Base-by-base conservation (phyloP, 768 basidiomycete genomes). In the Nidula microcarpa region DNA sequence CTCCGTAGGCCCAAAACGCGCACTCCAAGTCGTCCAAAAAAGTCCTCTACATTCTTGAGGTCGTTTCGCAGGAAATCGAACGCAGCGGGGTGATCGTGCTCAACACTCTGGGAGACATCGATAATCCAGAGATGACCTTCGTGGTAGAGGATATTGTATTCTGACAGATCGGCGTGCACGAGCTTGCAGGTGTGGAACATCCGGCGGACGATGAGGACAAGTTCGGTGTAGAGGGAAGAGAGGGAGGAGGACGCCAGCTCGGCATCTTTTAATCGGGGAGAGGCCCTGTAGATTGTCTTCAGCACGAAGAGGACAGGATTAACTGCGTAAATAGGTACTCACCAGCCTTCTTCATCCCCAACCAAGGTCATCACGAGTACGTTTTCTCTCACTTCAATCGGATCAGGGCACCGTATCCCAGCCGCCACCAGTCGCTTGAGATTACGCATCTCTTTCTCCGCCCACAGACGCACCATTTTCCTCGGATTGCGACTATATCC, bases 391-490 rank as follows among this genome's bases (percentile, higher is more conserved):
- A 97, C 94, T 65, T 98, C 97, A 14, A 95, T 61, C 2, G 94
- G 91, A 45, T 91, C 88, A 1, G 97, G 97, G 55, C 90, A 91
- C 45, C 79, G 78, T 49, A 99, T 82, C 0, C 91, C 94, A 16
- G 91, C 91, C n/a, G 85, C 71, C 7, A 81, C 77, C 45, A 99
- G 72, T 33, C 97, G 81, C 65, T 89, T 87, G 56, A 99, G 73
- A 66, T 99, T 99, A 18, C 97, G 85, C 88, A 98, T 89, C 69
- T 99, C 97, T 72, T 99, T 99, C 70, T 99, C 97, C 2, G 97
- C 97, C 97, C 97, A 99, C 3, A 98, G 70, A 13, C 94, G 81
- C 16, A 99, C 95, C 96, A 99, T 98, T 73, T 99, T 99, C 30
- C 97, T 84, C 13, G 97, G 96, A 65, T 98, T 99, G 56, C 87